phyloP scores from a whole-genome alignment of 768 basidiomycete genomes.

The Fomitopsis pulvina region DNA sequence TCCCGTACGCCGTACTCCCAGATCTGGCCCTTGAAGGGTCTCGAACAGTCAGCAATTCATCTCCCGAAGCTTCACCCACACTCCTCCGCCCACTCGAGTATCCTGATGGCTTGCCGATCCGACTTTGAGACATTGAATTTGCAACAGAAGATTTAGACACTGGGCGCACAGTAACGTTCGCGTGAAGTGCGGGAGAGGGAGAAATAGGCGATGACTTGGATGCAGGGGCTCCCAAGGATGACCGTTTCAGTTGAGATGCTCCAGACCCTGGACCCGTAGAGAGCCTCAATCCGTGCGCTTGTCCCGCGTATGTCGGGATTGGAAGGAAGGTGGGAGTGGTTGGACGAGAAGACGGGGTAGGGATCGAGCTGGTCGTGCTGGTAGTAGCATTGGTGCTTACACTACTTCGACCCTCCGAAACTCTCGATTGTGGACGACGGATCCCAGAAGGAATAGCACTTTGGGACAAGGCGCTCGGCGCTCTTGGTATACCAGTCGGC shows the following conservation, averaged over 20 bases:
- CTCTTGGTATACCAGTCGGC: constrained; percentile 31
- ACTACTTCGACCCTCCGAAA: constrained; percentile 43
- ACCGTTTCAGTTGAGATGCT: constrained; percentile 44
- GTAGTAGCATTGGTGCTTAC: constrained; percentile 48
- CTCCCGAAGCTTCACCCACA: constrained; percentile 16
- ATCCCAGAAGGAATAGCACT: constrained; percentile 40
- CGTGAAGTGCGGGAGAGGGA: constrained; percentile 11
- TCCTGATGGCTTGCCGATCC: constrained; percentile 23
- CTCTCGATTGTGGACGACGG: constrained; percentile 65
- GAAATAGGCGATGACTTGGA: constrained; percentile 5
- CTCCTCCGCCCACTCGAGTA: constrained; percentile 19
- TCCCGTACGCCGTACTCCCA: constrained; percentile 15
- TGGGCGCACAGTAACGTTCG: constrained; percentile 21
- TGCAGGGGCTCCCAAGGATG: constrained; percentile 51
- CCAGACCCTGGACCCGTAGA: constrained; percentile 45
- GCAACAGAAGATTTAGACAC: constrained; percentile 18
- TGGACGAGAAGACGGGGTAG: constrained; percentile 64
- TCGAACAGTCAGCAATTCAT: constrained; percentile 5
- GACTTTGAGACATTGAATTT: constrained; percentile 21
- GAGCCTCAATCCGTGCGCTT: constrained; percentile 44
- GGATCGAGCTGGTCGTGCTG: constrained; percentile 55
- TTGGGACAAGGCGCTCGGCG: constrained; percentile 31
- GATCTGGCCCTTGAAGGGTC: constrained; percentile 21
- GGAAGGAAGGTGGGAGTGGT: constrained; percentile 74
- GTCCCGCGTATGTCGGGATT: constrained; percentile 49